Conservation (phyloP, 2,329 filamentous ascomycete species). For the Clarireedia hainanense region DNA sequence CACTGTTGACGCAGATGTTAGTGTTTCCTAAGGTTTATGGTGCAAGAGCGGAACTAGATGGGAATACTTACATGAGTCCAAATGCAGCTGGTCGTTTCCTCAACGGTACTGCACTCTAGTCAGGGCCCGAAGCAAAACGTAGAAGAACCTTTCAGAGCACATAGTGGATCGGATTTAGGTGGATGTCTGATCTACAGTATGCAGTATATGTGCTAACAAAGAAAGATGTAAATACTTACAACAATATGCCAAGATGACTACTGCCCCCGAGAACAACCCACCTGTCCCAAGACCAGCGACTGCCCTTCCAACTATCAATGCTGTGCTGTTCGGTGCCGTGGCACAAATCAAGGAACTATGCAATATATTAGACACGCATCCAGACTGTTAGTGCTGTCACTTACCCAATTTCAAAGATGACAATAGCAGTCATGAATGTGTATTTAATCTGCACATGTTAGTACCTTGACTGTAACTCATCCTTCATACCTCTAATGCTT, state of each 20-base stretch:
- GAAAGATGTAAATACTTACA: neutral
- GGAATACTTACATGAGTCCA: conserved; percentile 19
- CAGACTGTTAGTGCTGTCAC: neutral
- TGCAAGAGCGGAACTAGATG: neutral
- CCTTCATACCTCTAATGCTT: neutral
- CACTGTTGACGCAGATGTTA: conserved; percentile 1
- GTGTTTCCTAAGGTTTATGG: neutral
- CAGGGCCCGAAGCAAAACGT: neutral
- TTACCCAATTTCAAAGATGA: conserved; percentile 26
- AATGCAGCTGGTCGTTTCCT: conserved; percentile 25
- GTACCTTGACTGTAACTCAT: neutral
- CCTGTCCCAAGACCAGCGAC: conserved; percentile 28
- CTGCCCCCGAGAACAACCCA: conserved; percentile 32
- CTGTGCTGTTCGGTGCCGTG: conserved; percentile 24
- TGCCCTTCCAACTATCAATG: conserved; percentile 28
- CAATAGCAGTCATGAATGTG: conserved; percentile 24
- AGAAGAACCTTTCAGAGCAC: neutral
- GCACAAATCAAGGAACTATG: conserved; percentile 24
- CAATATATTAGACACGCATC: neutral
- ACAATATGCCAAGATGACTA: conserved; percentile 25
- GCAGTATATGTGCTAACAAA: no score
- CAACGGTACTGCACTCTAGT: conserved; percentile 15
- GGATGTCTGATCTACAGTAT: no score
- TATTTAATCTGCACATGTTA: conserved; percentile 23
- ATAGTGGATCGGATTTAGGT: no score